Percentiles rank a stretch among this genome's conserved stretches.
Evolutionary conservation across 2,329 filamentous ascomycete species (phyloP).

Genomic region (Blastomyces parvus): DNA sequence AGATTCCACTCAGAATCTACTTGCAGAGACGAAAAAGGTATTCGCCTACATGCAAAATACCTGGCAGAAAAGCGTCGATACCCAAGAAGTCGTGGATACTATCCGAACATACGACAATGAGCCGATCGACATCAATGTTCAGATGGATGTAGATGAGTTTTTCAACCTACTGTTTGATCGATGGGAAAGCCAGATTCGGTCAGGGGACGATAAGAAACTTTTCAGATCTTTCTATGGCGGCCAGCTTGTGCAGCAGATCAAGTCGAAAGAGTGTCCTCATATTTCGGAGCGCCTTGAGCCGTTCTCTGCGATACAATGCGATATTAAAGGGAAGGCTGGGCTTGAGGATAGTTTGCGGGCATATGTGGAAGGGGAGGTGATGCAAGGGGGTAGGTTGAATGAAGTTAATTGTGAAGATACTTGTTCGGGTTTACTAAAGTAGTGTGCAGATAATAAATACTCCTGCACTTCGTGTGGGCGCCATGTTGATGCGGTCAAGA

Average conservation of each 20-base stretch:
- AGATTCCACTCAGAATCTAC: constrained; percentile 53
- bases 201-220: constrained; percentile 55
- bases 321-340: constrained; percentile 82
- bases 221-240: constrained; percentile 85
- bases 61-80: constrained; percentile 62
- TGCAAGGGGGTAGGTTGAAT: constrained; percentile 64
- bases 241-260: constrained; percentile 86
- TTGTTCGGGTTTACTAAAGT: constrained; percentile 19
- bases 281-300: constrained; percentile 84
- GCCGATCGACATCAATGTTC: constrained; percentile 72
- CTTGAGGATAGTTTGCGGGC: constrained; percentile 82
- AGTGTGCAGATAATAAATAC: constrained; percentile 75
- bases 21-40: constrained; percentile 67
- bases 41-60: constrained; percentile 83
- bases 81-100: constrained; percentile 59
- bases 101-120: constrained; percentile 77
- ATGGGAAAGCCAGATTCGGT: constrained; percentile 71
- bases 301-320: constrained; percentile 90
- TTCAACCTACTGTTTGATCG: constrained; percentile 89
- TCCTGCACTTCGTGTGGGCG: constrained; percentile 84
- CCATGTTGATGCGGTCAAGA: constrained; percentile 87
- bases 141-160: constrained; percentile 98
- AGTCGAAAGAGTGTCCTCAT: constrained; percentile 87
- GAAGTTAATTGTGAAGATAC: background rate
- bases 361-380: constrained; percentile 92